Conservation (phyloP, 2,329 filamentous ascomycete species). For the Fusarium succisae region DNA sequence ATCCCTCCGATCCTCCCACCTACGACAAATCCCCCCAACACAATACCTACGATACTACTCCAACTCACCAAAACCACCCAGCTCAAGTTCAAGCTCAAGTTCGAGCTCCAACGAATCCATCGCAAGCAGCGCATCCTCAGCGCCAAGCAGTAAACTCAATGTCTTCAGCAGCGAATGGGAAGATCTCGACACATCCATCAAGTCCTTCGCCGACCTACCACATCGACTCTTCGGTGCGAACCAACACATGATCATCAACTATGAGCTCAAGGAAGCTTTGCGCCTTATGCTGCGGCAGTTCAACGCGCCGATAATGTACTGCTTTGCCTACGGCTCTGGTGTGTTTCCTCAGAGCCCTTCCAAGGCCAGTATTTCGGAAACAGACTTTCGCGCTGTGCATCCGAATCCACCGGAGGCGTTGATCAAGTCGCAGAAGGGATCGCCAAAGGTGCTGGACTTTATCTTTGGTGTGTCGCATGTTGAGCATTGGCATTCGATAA, state of each 20-base stretch:
- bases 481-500: slow-evolving; percentile 96
- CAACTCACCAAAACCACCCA: slow-evolving; percentile 13
- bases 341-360: slow-evolving; percentile 83
- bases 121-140: not conserved
- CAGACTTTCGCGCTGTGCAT: slow-evolving; percentile 73
- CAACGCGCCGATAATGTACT: slow-evolving; percentile 91
- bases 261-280: slow-evolving; percentile 92
- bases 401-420: slow-evolving; percentile 84
- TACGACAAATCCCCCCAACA: slow-evolving; percentile 7
- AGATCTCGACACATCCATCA: slow-evolving; percentile 53
- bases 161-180: slow-evolving; percentile 56
- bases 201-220: slow-evolving; percentile 56
- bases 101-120: not conserved
- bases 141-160: slow-evolving; percentile 44
- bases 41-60: slow-evolving; percentile 37
- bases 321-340: slow-evolving; percentile 96
- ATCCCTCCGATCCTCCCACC: slow-evolving; percentile 31
- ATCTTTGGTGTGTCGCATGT: slow-evolving; percentile 95
- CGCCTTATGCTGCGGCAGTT: slow-evolving; percentile 91
- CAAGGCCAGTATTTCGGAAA: slow-evolving; percentile 63
- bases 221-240: slow-evolving; percentile 83
- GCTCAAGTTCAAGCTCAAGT: not conserved
- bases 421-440: slow-evolving; percentile 83
- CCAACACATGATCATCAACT: slow-evolving; percentile 94
- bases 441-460: slow-evolving; percentile 97